Conservation (phyloP, 805 yeast species). For the Candida alai region DNA sequence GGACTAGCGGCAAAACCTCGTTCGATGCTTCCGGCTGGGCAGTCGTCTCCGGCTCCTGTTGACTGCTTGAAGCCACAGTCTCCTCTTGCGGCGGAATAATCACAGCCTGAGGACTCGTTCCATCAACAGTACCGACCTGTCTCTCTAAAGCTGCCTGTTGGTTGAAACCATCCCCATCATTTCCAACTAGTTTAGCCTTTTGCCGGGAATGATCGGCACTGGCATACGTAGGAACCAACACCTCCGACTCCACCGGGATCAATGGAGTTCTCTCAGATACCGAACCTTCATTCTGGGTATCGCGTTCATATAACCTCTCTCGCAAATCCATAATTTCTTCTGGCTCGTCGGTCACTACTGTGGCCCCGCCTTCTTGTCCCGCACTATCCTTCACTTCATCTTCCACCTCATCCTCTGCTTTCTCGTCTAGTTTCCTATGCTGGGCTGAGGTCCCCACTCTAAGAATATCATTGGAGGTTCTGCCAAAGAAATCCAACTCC, state of each 20-base stretch:
- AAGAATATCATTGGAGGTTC: conserved; percentile 21
- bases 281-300: conserved; percentile 8
- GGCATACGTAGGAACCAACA: conserved; percentile 2
- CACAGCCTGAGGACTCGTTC: no score
- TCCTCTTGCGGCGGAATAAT: neutral
- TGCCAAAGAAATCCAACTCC: conserved; percentile 60
- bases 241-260: conserved; percentile 2
- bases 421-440: conserved; percentile 11
- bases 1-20: neutral
- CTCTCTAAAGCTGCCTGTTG: conserved; percentile 1
- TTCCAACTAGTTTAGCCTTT: conserved; percentile 1
- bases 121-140: no score
- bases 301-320: conserved; percentile 29
- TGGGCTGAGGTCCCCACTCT: conserved; percentile 29
- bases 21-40: neutral
- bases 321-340: conserved; percentile 34
- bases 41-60: neutral
- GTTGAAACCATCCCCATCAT: conserved; percentile 6
- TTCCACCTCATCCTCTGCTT: conserved; percentile 8
- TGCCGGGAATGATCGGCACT: conserved; percentile 3
- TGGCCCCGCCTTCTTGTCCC: conserved; percentile 9
- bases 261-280: conserved; percentile 9
- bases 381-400: conserved; percentile 9
- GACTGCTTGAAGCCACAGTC: neutral
- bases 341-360: conserved; percentile 25